Conservation (phyloP, 805 yeast genomes). For the Pichia pseudocactophila region DNA sequence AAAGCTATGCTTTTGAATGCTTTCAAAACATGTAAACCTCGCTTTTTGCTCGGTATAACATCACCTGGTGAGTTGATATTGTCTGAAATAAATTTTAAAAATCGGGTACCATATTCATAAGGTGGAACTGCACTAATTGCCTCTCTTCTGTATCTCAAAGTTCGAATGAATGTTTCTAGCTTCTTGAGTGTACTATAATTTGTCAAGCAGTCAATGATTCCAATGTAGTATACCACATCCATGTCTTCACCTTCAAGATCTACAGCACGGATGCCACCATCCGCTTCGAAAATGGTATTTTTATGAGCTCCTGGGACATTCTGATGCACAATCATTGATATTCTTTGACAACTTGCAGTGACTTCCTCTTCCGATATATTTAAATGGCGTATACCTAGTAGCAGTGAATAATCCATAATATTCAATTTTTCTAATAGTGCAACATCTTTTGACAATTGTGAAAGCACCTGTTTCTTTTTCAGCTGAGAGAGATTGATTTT, state of each 20-base stretch:
- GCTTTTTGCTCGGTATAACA: neutral
- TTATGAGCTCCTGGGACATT: slow-evolving; percentile 5
- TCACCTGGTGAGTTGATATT: slow-evolving; percentile 10
- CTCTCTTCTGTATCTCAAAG: slow-evolving; percentile 55
- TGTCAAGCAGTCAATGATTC: slow-evolving; percentile 90
- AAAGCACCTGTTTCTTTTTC: slow-evolving; percentile 48
- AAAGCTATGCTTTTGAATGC: slow-evolving; percentile 1
- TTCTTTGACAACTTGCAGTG: slow-evolving; percentile 18
- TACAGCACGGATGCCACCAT: slow-evolving; percentile 79
- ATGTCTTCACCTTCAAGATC: slow-evolving; percentile 52
- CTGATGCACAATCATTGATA: slow-evolving; percentile 19
- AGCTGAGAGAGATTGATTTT: slow-evolving; percentile 67
- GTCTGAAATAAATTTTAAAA: slow-evolving; percentile 51
- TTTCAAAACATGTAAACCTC: neutral
- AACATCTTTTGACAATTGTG: slow-evolving; percentile 73
- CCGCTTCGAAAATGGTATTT: slow-evolving; percentile 25
- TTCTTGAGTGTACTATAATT: slow-evolving; percentile 64
- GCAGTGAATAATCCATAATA: slow-evolving; percentile 91
- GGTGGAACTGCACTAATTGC: slow-evolving; percentile 89
- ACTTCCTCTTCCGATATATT: slow-evolving; percentile 37
- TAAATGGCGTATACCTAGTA: slow-evolving; percentile 81
- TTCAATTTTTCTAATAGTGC: slow-evolving; percentile 60
- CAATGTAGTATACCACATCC: slow-evolving; percentile 73
- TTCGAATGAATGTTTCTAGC: slow-evolving; percentile 80
- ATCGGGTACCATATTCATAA: slow-evolving; percentile 79